Evolutionary conservation across 768 basidiomycete species (phyloP), one percentile per base, ranked within the genome.

Genomic region (Kwoniella heveanensis): DNA sequence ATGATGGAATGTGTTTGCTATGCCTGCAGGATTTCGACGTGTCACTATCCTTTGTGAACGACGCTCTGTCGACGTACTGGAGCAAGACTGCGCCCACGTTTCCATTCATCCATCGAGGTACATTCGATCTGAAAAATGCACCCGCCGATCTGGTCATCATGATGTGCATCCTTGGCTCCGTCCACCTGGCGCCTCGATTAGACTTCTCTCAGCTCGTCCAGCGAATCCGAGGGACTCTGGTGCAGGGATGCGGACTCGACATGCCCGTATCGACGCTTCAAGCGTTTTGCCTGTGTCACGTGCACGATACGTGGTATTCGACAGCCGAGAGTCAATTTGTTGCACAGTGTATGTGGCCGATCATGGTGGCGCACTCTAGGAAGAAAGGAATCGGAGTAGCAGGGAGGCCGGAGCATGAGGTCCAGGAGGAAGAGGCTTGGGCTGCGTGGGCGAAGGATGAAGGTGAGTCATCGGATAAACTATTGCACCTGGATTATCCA

Each of bases 321-420:
- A 60, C 57, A 19, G 44, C 60, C 1, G 71, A 75, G 37, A 68
- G 54, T 24, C 56, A 59, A 57, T 72, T 75, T 44, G 68, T 72
- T 29, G 73, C 73, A 1, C 73, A 75, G 44, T 72, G 70, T 48
- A 70, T 67, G 68, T 75, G 73, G 73, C 64, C 73, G 1, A 60
- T 70, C 3, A 70, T 75, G 66, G 66, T 68, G 1, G 65, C 71
- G n/a, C 73, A 75, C 54, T 60, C 62, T 13, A 46, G 73, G 51
- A 72, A 72, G 57, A 75, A 75, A 54, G 73, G 73, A 24, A 72
- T 75, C 52, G 73, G 73, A 22, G 73, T 74, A 5, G 57, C 51
- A n/a, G 70, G 73, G 8, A 54, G 54, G 36, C 30, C 66, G 26
- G 68, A 67, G 22, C 30, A 22, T 19, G 73, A 70, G 7, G 54